Base-by-base conservation (phyloP, 2,329 filamentous ascomycete species). In the Neofusicoccum ribis region DNA sequence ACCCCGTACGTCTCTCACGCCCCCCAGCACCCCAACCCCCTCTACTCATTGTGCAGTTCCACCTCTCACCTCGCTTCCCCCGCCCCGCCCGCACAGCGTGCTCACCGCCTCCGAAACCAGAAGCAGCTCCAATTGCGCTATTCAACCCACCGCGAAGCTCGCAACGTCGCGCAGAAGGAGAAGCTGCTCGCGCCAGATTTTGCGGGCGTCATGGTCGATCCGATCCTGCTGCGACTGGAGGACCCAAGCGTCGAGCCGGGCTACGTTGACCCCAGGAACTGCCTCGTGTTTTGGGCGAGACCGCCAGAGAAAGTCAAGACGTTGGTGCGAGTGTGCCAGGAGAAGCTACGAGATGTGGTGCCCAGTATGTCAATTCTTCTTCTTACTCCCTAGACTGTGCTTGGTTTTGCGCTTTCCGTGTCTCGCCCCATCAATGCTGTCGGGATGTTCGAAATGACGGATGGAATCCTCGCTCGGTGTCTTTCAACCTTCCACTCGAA, bases 211-310 rank as follows among this genome's bases (percentile, higher is more conserved):
- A 86, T 86, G 56, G 84, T 94, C 60, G 94, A 98, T 73, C 87
- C 89, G 1, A 88, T 92, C 64, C 84, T 97, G 0, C 80, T 88
- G 58, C 88, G 89, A 64, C 80, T 97, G 37, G 85, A 89, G 69
- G 83, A 89, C 49, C 85, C 85, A 1, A 77, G 83, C 0, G 79
- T 89, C 41, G 84, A 91, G 68, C 89, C 88, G 0, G 87, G 86
- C 0, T 96, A 90, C 74, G 76, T 82, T 60, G 94, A 98, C 74
- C 85, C 87, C 47, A 84, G 94, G 46, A 85, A 97, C 72, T 96
- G 93, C 74, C 82, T 97, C 11, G 91, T 93, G 0, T 89, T 97
- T 73, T 97, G 93, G 92, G 92, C 91, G 3, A 84, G 93, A 6
- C 94, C 94, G 15, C 91, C 93, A 0, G 79, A 86, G 51, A 87